Evolutionary conservation across 352 stramenopile species (phyloP).

Genomic region (Halophytophthora batemanensis): DNA sequence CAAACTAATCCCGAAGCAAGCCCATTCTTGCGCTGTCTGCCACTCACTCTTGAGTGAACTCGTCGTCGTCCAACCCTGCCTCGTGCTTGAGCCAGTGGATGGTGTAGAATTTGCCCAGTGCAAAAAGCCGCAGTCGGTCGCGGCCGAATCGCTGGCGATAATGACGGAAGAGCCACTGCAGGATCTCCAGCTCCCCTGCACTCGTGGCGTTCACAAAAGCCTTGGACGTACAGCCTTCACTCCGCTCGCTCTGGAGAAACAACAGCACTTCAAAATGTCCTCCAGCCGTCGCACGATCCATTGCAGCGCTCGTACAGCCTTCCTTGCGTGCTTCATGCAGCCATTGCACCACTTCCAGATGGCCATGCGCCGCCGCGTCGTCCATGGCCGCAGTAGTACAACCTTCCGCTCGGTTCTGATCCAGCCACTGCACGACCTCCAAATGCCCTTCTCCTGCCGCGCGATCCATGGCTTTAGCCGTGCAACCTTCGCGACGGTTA

Average conservation of each 20-base stretch:
- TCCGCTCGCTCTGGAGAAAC: neutral
- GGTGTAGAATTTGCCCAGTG: conserved; percentile 11
- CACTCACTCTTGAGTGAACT: no score
- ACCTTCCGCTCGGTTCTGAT: neutral
- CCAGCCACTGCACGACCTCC: conserved; percentile 15
- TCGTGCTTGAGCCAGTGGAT: conserved; percentile 8
- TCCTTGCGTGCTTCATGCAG: conserved; percentile 4
- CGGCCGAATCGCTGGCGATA: neutral
- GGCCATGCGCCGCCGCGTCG: conserved; percentile 11
- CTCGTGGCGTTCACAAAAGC: conserved; percentile 12
- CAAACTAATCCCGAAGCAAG: no score
- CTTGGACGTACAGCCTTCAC: conserved; percentile 7
- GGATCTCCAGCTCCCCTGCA: conserved; percentile 12
- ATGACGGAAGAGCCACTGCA: conserved; percentile 10
- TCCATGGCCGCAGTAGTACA: conserved; percentile 16
- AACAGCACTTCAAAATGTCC: neutral
- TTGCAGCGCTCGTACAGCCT: neutral
- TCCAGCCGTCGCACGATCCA: neutral
- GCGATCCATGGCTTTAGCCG: conserved; percentile 10
- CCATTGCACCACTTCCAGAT: conserved; percentile 17
- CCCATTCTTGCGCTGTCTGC: no score
- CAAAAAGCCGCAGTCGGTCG: conserved; percentile 9
- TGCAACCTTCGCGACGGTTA: conserved; percentile 5
- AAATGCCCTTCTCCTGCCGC: conserved; percentile 16
- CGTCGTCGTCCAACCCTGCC: no score